Base-by-base conservation (phyloP, 495 filamentous ascomycete genomes). In the Neohortaea acidophila region DNA sequence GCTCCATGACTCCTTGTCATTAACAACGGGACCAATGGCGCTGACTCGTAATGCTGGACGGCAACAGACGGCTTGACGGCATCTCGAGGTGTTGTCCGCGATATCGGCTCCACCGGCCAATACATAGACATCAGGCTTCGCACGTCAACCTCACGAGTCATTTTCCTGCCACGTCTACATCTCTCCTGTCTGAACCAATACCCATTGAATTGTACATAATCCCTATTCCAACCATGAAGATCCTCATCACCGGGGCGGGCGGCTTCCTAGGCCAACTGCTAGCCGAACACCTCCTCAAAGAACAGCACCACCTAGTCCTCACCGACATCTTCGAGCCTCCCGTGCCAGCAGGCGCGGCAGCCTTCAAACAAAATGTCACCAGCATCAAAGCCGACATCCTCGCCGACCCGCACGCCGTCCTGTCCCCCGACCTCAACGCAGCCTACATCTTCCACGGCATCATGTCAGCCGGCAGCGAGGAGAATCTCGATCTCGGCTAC, bases 391-490 rank as follows among this genome's bases (percentile, higher is more conserved):
- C 54, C 27, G 52, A 59, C 33, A 44, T 57, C 33, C 43, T 33
- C 30, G 33, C 42, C n/a, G 27, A 47, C 3, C 34, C 51, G 22
- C 14, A 35, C 19, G 20, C 29, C 23, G 38, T 47, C 17, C 38
- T 54, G 33, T 38, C 31, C 35, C 48, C 47, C 15, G 46, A 47
- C 9, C 59, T 81, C 0, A 63, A 72, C 45, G 76, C 73, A 12
- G 64, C 81, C 49, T 86, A 80, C 61, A 54, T 85, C 38, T 73
- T 91, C 48, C 83, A 91, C 58, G 83, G 83, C 32, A 83, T 91
- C 59, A 86, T 87, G 82, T 83, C 77, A 24, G 70, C 73, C 15
- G 78, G 76, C 31, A 66, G 74, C 13, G 83, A 91, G 53, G 73
- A 73, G 18, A 68, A 87, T 54, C 75, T 81, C 49, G 78, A 83